Evolutionary conservation across 257 asterid species (phyloP).

Genomic region (Rauvolfia tetraphylla): DNA sequence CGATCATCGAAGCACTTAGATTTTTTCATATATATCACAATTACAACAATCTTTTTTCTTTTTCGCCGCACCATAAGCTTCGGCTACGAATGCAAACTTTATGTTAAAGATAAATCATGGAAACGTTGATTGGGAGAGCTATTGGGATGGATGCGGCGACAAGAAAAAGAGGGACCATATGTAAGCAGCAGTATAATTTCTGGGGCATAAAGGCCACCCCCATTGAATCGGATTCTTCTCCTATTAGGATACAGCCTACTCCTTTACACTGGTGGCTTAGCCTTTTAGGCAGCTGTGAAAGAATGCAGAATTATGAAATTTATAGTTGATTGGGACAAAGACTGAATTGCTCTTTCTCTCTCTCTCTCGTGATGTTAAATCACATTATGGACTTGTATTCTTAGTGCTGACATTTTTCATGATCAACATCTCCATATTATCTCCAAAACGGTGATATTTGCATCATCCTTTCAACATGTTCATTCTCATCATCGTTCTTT

Average conservation of each 20-base stretch:
- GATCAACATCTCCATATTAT: no score
- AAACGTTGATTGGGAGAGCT: not conserved
- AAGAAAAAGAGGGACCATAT: conserved; percentile 10
- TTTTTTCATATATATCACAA: no score
- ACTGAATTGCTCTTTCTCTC: no score
- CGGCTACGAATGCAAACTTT: not conserved
- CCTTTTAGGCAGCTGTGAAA: not conserved
- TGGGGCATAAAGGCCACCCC: conserved; percentile 1
- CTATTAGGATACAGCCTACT: not conserved
- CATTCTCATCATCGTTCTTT: no score
- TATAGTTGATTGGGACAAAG: not conserved
- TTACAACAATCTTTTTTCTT: not conserved
- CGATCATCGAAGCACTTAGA: no score
- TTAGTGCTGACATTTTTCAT: no score
- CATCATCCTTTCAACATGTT: no score
- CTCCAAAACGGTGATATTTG: no score
- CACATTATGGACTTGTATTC: no score
- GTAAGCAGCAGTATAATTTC: no score
- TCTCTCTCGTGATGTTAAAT: no score
- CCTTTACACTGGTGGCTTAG: not conserved
- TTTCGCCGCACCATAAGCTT: not conserved
- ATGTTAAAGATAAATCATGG: not conserved
- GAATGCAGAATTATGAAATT: no score
- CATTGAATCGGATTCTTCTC: conserved; percentile 12
- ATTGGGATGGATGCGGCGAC: conserved; percentile 9